phyloP scores from a whole-genome alignment of 352 stramenopile species.

The Pilasporangium apinafurcum region DNA sequence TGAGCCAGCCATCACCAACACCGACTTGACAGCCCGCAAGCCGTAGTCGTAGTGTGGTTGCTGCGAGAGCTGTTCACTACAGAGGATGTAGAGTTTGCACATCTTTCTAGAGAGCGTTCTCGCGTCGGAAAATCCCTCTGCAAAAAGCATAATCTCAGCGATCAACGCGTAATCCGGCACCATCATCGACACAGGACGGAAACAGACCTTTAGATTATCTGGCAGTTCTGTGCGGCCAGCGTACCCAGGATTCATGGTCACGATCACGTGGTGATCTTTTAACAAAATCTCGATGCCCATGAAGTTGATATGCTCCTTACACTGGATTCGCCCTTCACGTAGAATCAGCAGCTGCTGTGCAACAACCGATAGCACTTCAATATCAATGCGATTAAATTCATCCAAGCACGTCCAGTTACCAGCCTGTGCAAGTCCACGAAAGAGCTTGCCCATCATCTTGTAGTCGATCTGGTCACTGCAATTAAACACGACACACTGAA shows the following conservation, averaged over 20 bases:
- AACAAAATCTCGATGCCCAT: conserved; percentile 95
- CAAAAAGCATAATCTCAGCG: conserved; percentile 96
- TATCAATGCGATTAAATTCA: conserved; percentile 94
- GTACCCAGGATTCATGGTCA: conserved; percentile 98
- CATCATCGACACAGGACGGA: conserved; percentile 96
- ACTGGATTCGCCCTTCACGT: conserved; percentile 70
- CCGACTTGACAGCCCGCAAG: conserved; percentile 88
- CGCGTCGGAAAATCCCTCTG: conserved; percentile 93
- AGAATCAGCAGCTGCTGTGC: conserved; percentile 86
- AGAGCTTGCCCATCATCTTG: conserved; percentile 97
- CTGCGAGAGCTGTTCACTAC: conserved; percentile 91
- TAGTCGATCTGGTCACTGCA: conserved; percentile 95
- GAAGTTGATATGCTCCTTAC: conserved; percentile 92
- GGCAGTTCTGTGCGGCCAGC: conserved; percentile 94
- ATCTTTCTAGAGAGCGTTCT: conserved; percentile 94
- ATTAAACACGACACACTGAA: conserved; percentile 95
- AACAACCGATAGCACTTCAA: conserved; percentile 93
- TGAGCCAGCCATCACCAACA: conserved; percentile 89
- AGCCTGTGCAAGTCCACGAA: conserved; percentile 88
- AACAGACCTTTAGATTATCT: conserved; percentile 96
- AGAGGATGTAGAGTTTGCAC: conserved; percentile 93
- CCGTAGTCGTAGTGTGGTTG: conserved; percentile 95
- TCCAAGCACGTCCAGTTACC: conserved; percentile 90
- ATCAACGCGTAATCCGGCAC: conserved; percentile 94
- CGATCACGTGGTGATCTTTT: conserved; percentile 96